Conservation (phyloP, 2,329 filamentous ascomycete genomes). For the Ceratocystis papillata region DNA sequence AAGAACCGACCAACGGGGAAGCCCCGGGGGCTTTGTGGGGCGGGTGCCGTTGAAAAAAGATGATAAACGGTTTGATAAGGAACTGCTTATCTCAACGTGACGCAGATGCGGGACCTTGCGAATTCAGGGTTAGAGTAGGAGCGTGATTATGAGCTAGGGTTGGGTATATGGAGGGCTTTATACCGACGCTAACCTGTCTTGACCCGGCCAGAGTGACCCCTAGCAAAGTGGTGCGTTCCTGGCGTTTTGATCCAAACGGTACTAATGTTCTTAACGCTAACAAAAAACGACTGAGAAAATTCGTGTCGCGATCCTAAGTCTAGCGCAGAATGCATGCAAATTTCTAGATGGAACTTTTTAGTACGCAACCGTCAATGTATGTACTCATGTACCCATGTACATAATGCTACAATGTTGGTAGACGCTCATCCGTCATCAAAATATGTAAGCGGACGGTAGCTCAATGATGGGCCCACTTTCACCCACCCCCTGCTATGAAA, state of each 20-base stretch:
- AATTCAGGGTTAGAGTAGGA: no score
- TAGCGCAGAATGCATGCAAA: no score
- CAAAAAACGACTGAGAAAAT: no score
- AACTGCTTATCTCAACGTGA: not conserved
- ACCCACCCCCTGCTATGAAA: not conserved
- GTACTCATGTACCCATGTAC: no score
- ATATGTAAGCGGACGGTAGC: not conserved
- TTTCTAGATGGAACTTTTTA: no score
- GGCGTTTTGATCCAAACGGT: no score
- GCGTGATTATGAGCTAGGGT: not conserved
- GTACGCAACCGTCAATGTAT: no score
- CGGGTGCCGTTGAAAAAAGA: not conserved
- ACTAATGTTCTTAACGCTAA: no score
- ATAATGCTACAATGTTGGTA: not conserved
- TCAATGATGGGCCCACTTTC: not conserved
- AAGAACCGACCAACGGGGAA: slow-evolving; percentile 7
- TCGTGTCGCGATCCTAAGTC: no score
- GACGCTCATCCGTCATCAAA: not conserved
- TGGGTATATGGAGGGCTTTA: not conserved
- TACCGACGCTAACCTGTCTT: not conserved
- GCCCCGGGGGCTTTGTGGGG: slow-evolving; percentile 8
- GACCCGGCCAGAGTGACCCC: not conserved
- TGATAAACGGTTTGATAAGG: not conserved
- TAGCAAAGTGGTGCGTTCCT: not conserved
- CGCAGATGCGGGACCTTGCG: not conserved